A percentile compares a stretch with the other conserved stretches of the same genome.
These are phyloP conservation scores for Candida montana DNA, from an alignment of 805 yeast genomes.

Conservation along the genomic window DNA sequence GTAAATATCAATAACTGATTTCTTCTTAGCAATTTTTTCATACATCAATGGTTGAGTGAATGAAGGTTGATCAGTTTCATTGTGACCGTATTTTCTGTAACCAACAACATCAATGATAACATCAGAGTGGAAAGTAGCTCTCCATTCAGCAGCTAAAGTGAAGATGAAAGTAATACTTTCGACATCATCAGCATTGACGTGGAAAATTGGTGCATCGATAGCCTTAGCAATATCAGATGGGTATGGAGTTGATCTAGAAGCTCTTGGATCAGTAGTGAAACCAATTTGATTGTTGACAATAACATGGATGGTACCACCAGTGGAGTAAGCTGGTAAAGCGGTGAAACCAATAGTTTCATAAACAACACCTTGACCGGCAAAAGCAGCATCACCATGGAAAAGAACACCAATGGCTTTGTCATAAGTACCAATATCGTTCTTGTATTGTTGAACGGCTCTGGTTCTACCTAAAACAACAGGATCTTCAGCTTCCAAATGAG, in stretches of 20 bases:
- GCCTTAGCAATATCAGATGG: slow-evolving; percentile 97
- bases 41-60: slow-evolving; percentile 99
- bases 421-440: slow-evolving; percentile 76
- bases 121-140: slow-evolving; percentile 93
- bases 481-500: slow-evolving; percentile 98
- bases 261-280: slow-evolving; percentile 98
- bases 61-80: slow-evolving; percentile 98
- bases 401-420: slow-evolving; percentile 87
- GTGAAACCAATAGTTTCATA: slow-evolving; percentile 97
- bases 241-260: slow-evolving; percentile 95
- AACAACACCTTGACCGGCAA: slow-evolving; percentile 98
- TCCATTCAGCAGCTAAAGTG: slow-evolving; percentile 98
- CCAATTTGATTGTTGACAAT: slow-evolving; percentile 98
- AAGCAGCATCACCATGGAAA: slow-evolving; percentile 99
- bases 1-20: slow-evolving; percentile 83
- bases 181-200: slow-evolving; percentile 96
- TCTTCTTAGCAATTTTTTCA: slow-evolving; percentile 81
- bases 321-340: slow-evolving; percentile 87
- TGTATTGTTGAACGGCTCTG: slow-evolving; percentile 90
- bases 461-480: slow-evolving; percentile 98
- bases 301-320: slow-evolving; percentile 97
- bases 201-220: slow-evolving; percentile 97
- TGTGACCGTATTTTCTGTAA: slow-evolving; percentile 98
- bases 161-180: slow-evolving; percentile 89
- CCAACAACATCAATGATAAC: slow-evolving; percentile 96